Percentiles rank a stretch among this genome's conserved stretches.
These are phyloP conservation scores for Ilex asprella DNA, from an alignment of 257 asterid species.

Conservation along the genomic window DNA sequence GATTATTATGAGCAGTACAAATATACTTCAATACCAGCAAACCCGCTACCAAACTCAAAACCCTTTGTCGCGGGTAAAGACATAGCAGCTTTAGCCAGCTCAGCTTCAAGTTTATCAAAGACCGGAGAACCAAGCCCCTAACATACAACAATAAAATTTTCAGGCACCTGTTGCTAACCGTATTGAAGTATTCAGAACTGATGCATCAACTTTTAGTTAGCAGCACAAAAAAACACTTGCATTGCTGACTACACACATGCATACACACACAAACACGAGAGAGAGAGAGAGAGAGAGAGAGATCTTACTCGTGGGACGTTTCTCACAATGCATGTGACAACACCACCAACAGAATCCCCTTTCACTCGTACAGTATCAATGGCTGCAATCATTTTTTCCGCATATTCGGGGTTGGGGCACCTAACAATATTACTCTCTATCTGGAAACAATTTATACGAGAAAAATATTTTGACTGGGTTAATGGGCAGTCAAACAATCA, in stretches of 20 bases:
- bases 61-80: constrained; percentile 98
- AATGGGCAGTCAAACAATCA: no score
- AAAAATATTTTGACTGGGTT: no score
- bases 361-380: constrained; percentile 86
- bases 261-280: background rate
- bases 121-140: constrained; percentile 99
- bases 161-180: background rate
- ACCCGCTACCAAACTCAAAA: constrained; percentile 96
- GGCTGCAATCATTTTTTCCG: constrained; percentile 97
- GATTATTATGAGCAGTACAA: background rate
- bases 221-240: background rate
- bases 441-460: constrained; percentile 25
- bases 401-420: constrained; percentile 93
- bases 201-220: constrained; percentile 1
- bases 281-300: background rate
- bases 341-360: constrained; percentile 99
- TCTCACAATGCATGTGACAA: constrained; percentile 94
- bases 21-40: constrained; percentile 48
- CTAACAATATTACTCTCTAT: constrained; percentile 83
- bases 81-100: constrained; percentile 87
- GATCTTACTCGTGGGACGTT: constrained; percentile 74
- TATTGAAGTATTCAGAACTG: constrained; percentile 7
- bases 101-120: constrained; percentile 97
- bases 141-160: constrained; percentile 15
- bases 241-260: background rate